phyloP scores from a whole-genome alignment of 2,329 filamentous ascomycete species.

The Shiraia bambusicola region DNA sequence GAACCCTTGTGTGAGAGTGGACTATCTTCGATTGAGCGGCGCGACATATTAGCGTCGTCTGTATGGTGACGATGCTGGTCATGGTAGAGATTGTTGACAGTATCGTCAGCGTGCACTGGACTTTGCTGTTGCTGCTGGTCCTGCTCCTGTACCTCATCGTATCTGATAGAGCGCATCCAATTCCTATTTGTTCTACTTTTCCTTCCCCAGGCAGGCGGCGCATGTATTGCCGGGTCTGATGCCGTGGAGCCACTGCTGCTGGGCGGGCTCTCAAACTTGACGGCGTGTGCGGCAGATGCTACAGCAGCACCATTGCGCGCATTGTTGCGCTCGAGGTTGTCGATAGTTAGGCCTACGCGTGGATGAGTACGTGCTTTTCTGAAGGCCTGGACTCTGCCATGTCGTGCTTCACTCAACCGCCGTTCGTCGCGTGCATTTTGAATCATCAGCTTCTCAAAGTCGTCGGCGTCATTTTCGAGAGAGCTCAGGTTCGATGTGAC shows the following conservation, averaged over 20 bases:
- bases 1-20: constrained; percentile 44
- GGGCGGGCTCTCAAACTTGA: constrained; percentile 27
- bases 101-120: constrained; percentile 19
- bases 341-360: constrained; percentile 45
- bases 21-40: constrained; percentile 47
- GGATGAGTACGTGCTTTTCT: constrained; percentile 46
- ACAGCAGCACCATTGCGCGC: constrained; percentile 11
- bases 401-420: constrained; percentile 41
- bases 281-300: constrained; percentile 16
- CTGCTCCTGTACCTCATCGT: constrained; percentile 21
- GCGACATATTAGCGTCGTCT: constrained; percentile 31
- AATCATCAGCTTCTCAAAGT: constrained; percentile 49
- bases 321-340: constrained; percentile 47
- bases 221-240: constrained; percentile 48
- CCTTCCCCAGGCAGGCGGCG: constrained; percentile 52
- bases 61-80: constrained; percentile 9
- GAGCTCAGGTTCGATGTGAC: constrained; percentile 40
- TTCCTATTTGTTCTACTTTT: constrained; percentile 45
- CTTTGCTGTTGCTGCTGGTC: constrained; percentile 8
- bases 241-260: constrained; percentile 41
- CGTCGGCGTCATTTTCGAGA: constrained; percentile 47
- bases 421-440: constrained; percentile 49
- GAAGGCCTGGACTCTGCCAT: constrained; percentile 42
- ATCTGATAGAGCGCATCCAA: constrained; percentile 47
- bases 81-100: constrained; percentile 10